Conservation (phyloP, 306 rosid species). For the Glycine soja region DNA sequence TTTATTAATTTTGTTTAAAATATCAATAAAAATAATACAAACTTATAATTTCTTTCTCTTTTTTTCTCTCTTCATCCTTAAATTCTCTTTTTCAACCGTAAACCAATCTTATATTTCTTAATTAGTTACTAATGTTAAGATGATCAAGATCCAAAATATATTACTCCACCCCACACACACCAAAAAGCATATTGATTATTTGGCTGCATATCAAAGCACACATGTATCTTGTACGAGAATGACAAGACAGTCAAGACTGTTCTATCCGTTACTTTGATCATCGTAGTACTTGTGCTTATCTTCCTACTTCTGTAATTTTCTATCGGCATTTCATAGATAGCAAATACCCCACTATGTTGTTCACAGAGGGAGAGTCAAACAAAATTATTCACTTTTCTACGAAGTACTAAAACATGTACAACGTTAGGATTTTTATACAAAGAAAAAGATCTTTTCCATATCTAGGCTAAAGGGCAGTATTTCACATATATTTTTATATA, state of each 20-base stretch:
- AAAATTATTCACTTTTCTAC: conserved; percentile 9
- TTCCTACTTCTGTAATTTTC: conserved; percentile 13
- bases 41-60: no score
- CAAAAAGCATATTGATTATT: not conserved
- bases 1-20: no score
- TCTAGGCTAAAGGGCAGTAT: conserved; percentile 41
- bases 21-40: no score
- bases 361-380: conserved; percentile 2
- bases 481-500: conserved; percentile 53
- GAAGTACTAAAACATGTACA: conserved; percentile 31
- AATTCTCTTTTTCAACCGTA: no score
- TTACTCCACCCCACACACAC: not conserved
- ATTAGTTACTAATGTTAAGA: not conserved
- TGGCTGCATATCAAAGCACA: not conserved
- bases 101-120: no score
- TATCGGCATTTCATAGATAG: not conserved
- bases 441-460: conserved; percentile 24
- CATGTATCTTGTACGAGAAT: not conserved
- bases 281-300: conserved; percentile 24
- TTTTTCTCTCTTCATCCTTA: no score
- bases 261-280: conserved; percentile 19
- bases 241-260: conserved; percentile 7
- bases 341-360: conserved; percentile 17
- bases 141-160: not conserved
- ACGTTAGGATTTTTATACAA: conserved; percentile 27